Evolutionary conservation across 169 alveolate species (phyloP).

Genomic region (Plasmodium relictum): DNA sequence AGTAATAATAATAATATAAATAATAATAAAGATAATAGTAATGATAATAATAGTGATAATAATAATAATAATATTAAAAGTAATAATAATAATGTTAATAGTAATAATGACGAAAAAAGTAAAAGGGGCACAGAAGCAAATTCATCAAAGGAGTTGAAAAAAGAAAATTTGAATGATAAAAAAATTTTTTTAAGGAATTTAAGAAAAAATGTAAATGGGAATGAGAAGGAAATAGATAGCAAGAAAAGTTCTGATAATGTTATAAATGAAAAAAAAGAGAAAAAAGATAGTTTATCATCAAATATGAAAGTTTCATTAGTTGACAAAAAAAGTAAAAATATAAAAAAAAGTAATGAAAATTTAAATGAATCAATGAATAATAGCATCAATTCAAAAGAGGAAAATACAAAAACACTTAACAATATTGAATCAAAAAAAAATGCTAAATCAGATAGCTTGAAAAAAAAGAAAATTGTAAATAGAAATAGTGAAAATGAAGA

Average conservation of each 20-base stretch:
- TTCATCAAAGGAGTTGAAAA: background rate
- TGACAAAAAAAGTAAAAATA: too few relatives aligned
- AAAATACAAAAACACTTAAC: background rate
- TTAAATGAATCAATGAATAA: conserved; percentile 3
- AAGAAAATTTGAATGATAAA: background rate
- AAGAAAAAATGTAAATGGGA: background rate
- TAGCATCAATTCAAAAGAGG: background rate
- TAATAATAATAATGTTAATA: background rate
- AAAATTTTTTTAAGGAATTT: background rate
- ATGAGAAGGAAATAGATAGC: background rate
- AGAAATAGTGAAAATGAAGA: conserved; percentile 6
- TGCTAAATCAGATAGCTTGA: background rate
- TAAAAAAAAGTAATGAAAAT: background rate
- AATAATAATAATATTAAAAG: background rate
- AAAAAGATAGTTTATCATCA: background rate
- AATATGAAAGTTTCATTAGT: background rate
- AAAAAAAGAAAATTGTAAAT: background rate
- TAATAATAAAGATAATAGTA: background rate
- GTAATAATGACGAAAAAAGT: background rate
- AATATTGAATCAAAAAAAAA: too few relatives aligned
- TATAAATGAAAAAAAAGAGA: background rate
- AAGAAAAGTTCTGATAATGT: background rate
- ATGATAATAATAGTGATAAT: background rate
- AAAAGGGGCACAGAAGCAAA: background rate
- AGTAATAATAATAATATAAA: background rate